These are phyloP conservation scores for Rhizopogon salebrosus DNA, from an alignment of 768 basidiomycete genomes.

Conservation along the genomic window DNA sequence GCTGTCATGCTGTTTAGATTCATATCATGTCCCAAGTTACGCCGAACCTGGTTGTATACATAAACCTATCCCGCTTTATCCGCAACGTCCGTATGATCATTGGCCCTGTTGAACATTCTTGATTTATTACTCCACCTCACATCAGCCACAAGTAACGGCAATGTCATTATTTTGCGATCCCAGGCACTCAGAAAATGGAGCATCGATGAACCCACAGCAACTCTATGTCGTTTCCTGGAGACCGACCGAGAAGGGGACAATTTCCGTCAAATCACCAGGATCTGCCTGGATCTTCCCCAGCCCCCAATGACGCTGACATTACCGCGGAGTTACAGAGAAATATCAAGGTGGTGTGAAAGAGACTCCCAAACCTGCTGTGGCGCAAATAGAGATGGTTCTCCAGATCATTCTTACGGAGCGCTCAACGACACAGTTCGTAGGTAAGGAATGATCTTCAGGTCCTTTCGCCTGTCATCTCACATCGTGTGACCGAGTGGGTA, in stretches of 20 bases:
- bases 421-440: slow-evolving; percentile 1
- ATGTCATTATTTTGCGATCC: background rate
- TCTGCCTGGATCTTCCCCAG: background rate
- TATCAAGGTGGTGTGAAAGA: background rate
- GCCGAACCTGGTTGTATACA: background rate
- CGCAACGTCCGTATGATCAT: background rate
- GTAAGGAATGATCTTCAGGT: slow-evolving; percentile 3
- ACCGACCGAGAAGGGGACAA: background rate
- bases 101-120: background rate
- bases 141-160: background rate
- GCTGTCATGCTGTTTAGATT: background rate
- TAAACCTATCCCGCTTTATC: background rate
- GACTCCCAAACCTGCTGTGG: background rate
- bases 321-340: slow-evolving; percentile 15
- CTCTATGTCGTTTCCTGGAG: background rate
- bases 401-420: background rate
- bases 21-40: background rate
- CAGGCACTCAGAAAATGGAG: background rate
- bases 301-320: background rate
- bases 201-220: too few species aligned
- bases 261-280: background rate
- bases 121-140: background rate
- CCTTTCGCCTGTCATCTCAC: background rate
- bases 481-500: slow-evolving; percentile 2
- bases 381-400: background rate